These are phyloP conservation scores for Toxoplasma gondii DNA, from an alignment of 169 alveolate genomes.

Conservation along the genomic window DNA sequence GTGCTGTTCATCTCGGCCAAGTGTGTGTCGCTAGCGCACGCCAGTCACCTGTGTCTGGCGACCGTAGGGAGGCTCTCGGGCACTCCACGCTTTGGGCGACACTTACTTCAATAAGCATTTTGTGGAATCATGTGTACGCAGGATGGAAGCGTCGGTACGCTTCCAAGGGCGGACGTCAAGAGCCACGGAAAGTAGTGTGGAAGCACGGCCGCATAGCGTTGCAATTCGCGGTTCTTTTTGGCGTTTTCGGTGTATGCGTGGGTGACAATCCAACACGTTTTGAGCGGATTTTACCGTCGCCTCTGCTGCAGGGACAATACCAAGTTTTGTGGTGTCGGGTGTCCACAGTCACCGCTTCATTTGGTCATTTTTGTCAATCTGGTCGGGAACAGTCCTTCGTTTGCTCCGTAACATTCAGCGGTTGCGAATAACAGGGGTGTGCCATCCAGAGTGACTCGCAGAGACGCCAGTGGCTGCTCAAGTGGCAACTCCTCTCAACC, in stretches of 20 bases:
- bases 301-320: background rate
- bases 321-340: background rate
- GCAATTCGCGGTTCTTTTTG: background rate
- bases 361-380: background rate
- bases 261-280: background rate
- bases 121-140: background rate
- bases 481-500: background rate
- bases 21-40: no score
- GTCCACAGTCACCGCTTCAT: background rate
- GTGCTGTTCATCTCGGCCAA: no score
- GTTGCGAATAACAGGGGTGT: background rate
- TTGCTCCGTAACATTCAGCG: background rate
- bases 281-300: background rate
- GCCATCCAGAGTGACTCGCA: background rate
- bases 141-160: slow-evolving; percentile 46
- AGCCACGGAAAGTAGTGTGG: slow-evolving; percentile 29
- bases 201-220: background rate
- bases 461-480: background rate
- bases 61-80: no score
- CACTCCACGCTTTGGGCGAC: no score
- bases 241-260: background rate
- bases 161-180: slow-evolving; percentile 46
- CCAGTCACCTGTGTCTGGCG: no score
- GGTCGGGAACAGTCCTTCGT: background rate
- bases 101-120: no score